A percentile compares a stretch with the other conserved stretches of the same genome.
phyloP scores from a whole-genome alignment of 352 stramenopile genomes.

The Peronospora destructor region DNA sequence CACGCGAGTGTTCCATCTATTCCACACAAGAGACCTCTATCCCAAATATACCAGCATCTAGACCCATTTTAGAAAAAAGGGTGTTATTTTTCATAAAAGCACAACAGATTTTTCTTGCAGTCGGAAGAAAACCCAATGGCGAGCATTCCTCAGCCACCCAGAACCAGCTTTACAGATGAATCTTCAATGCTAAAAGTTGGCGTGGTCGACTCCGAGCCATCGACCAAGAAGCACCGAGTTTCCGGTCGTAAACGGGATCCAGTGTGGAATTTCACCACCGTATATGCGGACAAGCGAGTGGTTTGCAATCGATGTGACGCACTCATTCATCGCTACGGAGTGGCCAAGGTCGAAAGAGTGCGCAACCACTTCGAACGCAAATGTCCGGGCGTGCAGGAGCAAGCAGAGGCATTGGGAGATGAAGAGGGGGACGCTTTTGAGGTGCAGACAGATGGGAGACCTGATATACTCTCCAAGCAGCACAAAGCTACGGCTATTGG shows the following conservation, averaged over 20 bases:
- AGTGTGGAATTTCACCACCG: conserved; percentile 54
- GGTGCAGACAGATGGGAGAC: neutral
- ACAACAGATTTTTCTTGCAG: conserved; percentile 13
- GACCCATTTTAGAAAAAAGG: conserved; percentile 14
- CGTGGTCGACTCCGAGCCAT: neutral
- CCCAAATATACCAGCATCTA: too few species aligned
- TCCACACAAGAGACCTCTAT: too few species aligned
- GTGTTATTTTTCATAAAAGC: conserved; percentile 2
- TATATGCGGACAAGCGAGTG: conserved; percentile 49
- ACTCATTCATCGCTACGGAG: conserved; percentile 62
- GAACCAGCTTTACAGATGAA: conserved; percentile 14
- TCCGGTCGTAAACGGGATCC: conserved; percentile 42
- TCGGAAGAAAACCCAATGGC: conserved; percentile 20
- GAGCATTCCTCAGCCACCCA: conserved; percentile 13
- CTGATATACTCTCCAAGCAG: conserved; percentile 1
- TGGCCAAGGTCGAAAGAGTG: conserved; percentile 65
- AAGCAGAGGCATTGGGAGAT: neutral
- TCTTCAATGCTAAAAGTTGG: neutral
- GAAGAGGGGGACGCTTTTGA: neutral
- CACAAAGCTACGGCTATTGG: neutral
- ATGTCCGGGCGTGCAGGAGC: conserved; percentile 30
- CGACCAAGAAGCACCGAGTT: conserved; percentile 31
- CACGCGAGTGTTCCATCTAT: too few species aligned
- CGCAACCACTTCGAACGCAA: conserved; percentile 62
- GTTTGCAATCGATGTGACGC: conserved; percentile 55